Evolutionary conservation across 441 rosid genomes (phyloP), one percentile per base, ranked within the genome.

Genomic region (Heliophila coronopifolia): DNA sequence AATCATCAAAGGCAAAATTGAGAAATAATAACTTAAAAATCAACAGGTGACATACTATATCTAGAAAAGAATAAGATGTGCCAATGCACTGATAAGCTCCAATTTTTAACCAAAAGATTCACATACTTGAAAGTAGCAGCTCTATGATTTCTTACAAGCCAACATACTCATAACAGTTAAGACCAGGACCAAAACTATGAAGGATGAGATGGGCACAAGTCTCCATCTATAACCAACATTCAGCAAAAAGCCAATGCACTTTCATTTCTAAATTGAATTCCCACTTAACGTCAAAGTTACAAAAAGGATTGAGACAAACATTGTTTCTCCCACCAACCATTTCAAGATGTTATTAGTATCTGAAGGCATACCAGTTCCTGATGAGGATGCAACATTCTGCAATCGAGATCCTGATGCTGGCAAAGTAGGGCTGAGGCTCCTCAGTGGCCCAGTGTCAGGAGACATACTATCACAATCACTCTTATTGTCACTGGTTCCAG

Each of bases 381-480:
- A 71, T 6, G 94, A 86, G 25, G 90, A 69, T 39, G 83, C 93
- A 4, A 68, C 84, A 47, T 76, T 78, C 59, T 65, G 81, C 63
- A 77, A 61, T 26, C 70, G 73, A 1, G 85, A 67, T 58, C 64
- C 73, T 7, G 73, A 61, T 10, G 66, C 71, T 13, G 28, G 66
- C 69, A 78, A 49, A 60, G 45, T 59, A 4, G 88, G 86, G 39
- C 70, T 78, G 36, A 40, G 13, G 39, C 43, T 7, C 66, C 80
- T 16, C 9, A 36, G 74, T 35, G 67, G 79, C 39, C 11, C 22
- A 9, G 2, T 36, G 13, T 33, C 9, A 13, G 2, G 19, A 35
- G 39, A 35, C 8, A 3, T 35, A 16, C 6, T 5, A 35, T 7
- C 39, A 50, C 71, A 62, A 58, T 66, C 68, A 28, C 67, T 66